phyloP scores from a whole-genome alignment of 1,284 basidiomycete species.

The Rhodotorula mucilaginosa region DNA sequence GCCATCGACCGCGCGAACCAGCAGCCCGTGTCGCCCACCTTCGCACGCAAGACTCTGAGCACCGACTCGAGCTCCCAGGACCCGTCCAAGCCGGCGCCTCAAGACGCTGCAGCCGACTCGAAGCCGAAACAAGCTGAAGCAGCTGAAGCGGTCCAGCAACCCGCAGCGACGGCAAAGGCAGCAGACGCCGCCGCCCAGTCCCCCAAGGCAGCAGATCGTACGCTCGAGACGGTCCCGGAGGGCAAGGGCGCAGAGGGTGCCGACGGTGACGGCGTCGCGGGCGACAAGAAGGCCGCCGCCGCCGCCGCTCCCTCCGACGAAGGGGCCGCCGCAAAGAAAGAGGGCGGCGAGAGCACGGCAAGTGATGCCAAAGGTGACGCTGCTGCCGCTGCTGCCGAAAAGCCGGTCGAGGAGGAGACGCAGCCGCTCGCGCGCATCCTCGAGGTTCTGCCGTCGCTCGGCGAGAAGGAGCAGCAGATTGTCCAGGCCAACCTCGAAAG shows the following conservation, averaged over 20 bases:
- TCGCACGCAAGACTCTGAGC: neutral
- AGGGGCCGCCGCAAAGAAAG: neutral
- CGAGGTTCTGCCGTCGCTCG: constrained; percentile 12
- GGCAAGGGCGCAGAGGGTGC: neutral
- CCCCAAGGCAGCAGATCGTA: neutral
- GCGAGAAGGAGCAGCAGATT: constrained; percentile 17
- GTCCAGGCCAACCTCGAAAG: constrained; percentile 31
- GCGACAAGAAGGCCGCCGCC: constrained; percentile 5
- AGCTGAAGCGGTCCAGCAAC: neutral
- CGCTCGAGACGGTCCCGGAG: neutral
- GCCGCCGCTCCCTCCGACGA: neutral
- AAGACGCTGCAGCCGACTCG: neutral
- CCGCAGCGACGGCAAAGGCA: neutral
- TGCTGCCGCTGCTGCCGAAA: neutral
- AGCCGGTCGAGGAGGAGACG: constrained; percentile 5
- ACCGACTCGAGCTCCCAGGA: too few relatives aligned
- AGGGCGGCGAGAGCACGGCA: neutral
- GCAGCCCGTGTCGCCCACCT: constrained; percentile 4
- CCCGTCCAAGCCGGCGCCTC: too few relatives aligned
- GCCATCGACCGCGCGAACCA: neutral
- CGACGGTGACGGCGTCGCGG: neutral
- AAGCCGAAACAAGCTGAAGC: neutral
- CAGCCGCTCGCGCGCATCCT: constrained; percentile 23
- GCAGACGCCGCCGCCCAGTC: neutral
- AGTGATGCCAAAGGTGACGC: neutral